phyloP scores from a whole-genome alignment of 768 basidiomycete species.

The Lyophyllum semitale region DNA sequence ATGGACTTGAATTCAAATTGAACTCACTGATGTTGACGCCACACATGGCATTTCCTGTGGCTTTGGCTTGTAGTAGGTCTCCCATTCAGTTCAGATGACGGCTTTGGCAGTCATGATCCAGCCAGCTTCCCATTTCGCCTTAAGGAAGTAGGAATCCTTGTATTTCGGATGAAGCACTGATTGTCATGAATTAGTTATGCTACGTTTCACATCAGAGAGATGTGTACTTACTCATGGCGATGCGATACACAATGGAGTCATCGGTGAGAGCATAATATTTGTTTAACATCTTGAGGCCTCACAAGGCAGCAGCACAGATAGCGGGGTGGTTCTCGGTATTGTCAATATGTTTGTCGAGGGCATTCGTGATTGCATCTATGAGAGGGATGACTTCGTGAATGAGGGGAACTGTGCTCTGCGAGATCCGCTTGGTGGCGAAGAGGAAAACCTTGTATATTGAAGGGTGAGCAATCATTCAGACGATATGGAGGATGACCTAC shows the following conservation, averaged over 20 bases:
- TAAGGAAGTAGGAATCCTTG: constrained; percentile 26
- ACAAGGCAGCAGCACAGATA: constrained; percentile 21
- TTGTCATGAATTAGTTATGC: too few species aligned
- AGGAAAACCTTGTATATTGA: too few species aligned
- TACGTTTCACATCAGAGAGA: background rate
- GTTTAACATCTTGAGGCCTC: constrained; percentile 21
- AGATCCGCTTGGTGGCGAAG: too few species aligned
- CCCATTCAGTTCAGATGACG: constrained; percentile 19
- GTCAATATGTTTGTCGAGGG: constrained; percentile 19
- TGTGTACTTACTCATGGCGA: constrained; percentile 26
- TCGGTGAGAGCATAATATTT: constrained; percentile 30
- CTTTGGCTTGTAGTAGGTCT: constrained; percentile 8
- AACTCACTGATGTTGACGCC: background rate
- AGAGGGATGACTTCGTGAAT: constrained; percentile 31
- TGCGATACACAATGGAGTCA: constrained; percentile 22
- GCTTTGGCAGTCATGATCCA: constrained; percentile 27
- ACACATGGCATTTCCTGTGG: background rate
- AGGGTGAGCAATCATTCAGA: too few species aligned
- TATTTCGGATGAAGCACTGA: constrained; percentile 28
- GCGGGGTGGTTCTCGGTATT: background rate
- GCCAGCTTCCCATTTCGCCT: constrained; percentile 18
- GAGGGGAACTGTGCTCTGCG: too few species aligned
- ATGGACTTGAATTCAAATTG: background rate
- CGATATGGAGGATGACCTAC: constrained; percentile 23
- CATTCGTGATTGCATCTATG: constrained; percentile 24